Conservation (phyloP, 2,329 filamentous ascomycete genomes). For the Colletotrichum falcatum region DNA sequence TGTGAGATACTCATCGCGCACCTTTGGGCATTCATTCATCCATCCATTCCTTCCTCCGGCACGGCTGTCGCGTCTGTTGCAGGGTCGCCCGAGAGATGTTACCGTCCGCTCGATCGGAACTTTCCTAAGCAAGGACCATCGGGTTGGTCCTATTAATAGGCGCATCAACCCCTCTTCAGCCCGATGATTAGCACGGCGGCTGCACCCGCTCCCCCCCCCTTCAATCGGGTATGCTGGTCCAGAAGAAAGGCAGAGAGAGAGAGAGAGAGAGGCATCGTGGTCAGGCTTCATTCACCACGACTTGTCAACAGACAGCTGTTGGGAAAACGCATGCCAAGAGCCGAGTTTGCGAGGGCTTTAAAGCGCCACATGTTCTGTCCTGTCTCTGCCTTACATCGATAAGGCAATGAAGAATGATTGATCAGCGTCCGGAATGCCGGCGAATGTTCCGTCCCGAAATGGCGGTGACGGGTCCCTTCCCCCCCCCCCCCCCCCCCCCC, state of each 20-base stretch:
- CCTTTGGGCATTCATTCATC: neutral
- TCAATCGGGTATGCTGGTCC: neutral
- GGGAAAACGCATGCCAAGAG: neutral
- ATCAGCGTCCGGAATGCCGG: conserved; percentile 37
- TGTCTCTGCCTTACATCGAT: conserved; percentile 3
- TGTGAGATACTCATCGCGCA: neutral
- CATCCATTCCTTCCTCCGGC: too few relatives aligned
- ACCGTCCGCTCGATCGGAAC: conserved; percentile 22
- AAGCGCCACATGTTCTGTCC: neutral
- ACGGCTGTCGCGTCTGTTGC: neutral
- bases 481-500: too few relatives aligned
- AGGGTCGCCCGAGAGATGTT: neutral
- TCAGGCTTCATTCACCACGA: neutral
- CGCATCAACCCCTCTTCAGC: conserved; percentile 34
- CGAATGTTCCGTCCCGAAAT: conserved; percentile 40
- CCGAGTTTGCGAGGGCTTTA: neutral
- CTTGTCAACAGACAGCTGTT: neutral
- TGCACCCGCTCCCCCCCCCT: conserved; percentile 31
- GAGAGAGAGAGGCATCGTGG: neutral
- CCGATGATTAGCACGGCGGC: conserved; percentile 15
- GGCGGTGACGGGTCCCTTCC: conserved; percentile 35
- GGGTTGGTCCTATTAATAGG: conserved; percentile 30
- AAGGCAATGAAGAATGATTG: conserved; percentile 21
- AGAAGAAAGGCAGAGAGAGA: too few relatives aligned
- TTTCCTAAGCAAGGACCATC: conserved; percentile 17